A percentile compares a stretch with the other conserved stretches of the same genome.
These are phyloP conservation scores for Fusarium lyarnte DNA, from an alignment of 2,329 filamentous ascomycete genomes.

Conservation along the genomic window DNA sequence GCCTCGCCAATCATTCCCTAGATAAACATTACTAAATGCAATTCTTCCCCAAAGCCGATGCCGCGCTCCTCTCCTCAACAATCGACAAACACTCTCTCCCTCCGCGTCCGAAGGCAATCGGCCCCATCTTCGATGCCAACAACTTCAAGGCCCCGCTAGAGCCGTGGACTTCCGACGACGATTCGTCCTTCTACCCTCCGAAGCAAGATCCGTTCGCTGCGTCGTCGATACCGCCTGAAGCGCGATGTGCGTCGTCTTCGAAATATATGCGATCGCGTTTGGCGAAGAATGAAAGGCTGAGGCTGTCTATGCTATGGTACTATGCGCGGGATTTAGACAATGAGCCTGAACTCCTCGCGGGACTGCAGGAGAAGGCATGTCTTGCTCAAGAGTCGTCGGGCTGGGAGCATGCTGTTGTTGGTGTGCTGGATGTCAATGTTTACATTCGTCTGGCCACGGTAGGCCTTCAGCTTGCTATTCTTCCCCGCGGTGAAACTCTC, in stretches of 20 bases:
- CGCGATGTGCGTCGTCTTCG: background rate
- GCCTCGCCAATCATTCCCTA: background rate
- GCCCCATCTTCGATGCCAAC: conserved; percentile 34
- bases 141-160: conserved; percentile 20
- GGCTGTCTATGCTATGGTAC: conserved; percentile 54
- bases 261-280: conserved; percentile 40
- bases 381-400: conserved; percentile 53
- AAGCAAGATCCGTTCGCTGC: conserved; percentile 17
- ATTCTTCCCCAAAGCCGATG: conserved; percentile 44
- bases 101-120: conserved; percentile 22
- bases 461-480: conserved; percentile 52
- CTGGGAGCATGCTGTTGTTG: conserved; percentile 58
- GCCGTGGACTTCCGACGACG: conserved; percentile 16
- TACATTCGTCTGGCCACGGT: conserved; percentile 55
- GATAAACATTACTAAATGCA: conserved; percentile 4
- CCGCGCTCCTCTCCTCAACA: conserved; percentile 36
- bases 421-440: conserved; percentile 54
- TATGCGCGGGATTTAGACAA: conserved; percentile 52
- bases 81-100: conserved; percentile 14
- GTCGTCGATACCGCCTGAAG: conserved; percentile 17
- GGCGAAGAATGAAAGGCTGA: conserved; percentile 44
- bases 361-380: conserved; percentile 54
- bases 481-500: conserved; percentile 56
- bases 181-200: conserved; percentile 3
- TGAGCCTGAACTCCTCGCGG: conserved; percentile 52